phyloP scores from a whole-genome alignment of 371 early-diverging fungal genomes.

The Dichotomocladium elegans region DNA sequence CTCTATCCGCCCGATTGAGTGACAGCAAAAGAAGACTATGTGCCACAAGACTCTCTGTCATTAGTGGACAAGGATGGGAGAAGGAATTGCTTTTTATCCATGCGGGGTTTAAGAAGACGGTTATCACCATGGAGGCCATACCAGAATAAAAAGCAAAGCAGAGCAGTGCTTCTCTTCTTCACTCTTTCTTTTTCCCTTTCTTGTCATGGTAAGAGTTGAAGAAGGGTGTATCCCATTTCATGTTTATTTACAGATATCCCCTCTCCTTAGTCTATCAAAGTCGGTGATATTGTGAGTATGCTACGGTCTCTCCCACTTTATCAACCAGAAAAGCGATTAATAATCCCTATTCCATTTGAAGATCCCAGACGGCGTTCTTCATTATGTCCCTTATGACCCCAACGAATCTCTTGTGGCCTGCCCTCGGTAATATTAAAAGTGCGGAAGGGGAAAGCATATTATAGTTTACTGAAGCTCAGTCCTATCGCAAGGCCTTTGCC shows the following conservation, averaged over 20 bases:
- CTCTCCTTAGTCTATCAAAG: slow-evolving; percentile 10
- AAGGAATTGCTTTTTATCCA: too few species aligned
- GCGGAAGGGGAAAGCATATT: neutral
- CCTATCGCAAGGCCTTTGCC: slow-evolving; percentile 17
- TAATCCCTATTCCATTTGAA: slow-evolving; percentile 1
- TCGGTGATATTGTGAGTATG: slow-evolving; percentile 22
- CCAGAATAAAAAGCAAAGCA: too few species aligned
- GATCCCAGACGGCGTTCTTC: slow-evolving; percentile 38
- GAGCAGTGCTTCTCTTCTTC: neutral
- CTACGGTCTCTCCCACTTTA: neutral
- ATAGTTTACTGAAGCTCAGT: too few species aligned
- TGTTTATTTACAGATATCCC: neutral
- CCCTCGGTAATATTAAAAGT: slow-evolving; percentile 24
- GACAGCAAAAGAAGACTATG: too few species aligned
- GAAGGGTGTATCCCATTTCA: neutral
- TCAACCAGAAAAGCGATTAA: neutral
- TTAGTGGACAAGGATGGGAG: too few species aligned
- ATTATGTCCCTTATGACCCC: slow-evolving; percentile 41
- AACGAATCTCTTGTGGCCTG: slow-evolving; percentile 31
- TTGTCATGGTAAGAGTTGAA: neutral
- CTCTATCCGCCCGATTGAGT: too few species aligned
- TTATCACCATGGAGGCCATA: too few species aligned
- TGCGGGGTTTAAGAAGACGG: too few species aligned
- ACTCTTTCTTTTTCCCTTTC: neutral
- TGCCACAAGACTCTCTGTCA: too few species aligned